Conservation (phyloP, 257 asterid species). For the Ehretia macrophylla region DNA sequence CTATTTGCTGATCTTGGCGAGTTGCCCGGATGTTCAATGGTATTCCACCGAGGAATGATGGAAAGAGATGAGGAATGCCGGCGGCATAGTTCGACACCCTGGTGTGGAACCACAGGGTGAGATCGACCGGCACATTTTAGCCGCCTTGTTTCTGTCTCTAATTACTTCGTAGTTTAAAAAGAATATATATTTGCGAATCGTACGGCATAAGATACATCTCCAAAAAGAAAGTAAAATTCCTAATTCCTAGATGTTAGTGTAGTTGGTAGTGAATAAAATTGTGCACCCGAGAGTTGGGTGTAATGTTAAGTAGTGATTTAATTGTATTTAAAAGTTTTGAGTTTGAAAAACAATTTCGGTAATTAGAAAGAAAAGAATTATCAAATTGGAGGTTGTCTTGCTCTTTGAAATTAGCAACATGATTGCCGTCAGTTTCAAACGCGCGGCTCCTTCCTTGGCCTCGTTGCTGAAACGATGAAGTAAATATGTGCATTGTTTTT, state of each 20-base stretch:
- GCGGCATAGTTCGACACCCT: constrained; percentile 41
- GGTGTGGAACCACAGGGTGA: constrained; percentile 46
- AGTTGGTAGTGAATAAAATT: constrained; percentile 44
- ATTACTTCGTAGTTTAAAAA: constrained; percentile 12
- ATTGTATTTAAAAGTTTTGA: too few relatives aligned
- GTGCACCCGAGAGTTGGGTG: too few relatives aligned
- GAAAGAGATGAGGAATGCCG: constrained; percentile 48
- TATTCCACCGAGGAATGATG: constrained; percentile 63
- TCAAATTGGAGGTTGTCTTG: constrained; percentile 35
- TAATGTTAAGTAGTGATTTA: too few relatives aligned
- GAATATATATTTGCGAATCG: constrained; percentile 22
- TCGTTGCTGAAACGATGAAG: background rate
- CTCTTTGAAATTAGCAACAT: constrained; percentile 39
- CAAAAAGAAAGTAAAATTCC: constrained; percentile 15
- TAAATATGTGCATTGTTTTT: constrained; percentile 9
- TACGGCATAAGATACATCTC: constrained; percentile 31
- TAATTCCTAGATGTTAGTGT: constrained; percentile 32
- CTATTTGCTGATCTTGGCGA: constrained; percentile 86
- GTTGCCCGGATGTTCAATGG: constrained; percentile 86
- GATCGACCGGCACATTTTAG: background rate
- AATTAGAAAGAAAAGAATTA: too few relatives aligned
- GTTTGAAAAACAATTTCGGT: too few relatives aligned
- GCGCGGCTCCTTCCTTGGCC: constrained; percentile 20
- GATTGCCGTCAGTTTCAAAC: constrained; percentile 34
- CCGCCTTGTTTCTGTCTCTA: constrained; percentile 16